phyloP scores from a whole-genome alignment of 1,139 yeast species.

The Candida tetrigidarum region DNA sequence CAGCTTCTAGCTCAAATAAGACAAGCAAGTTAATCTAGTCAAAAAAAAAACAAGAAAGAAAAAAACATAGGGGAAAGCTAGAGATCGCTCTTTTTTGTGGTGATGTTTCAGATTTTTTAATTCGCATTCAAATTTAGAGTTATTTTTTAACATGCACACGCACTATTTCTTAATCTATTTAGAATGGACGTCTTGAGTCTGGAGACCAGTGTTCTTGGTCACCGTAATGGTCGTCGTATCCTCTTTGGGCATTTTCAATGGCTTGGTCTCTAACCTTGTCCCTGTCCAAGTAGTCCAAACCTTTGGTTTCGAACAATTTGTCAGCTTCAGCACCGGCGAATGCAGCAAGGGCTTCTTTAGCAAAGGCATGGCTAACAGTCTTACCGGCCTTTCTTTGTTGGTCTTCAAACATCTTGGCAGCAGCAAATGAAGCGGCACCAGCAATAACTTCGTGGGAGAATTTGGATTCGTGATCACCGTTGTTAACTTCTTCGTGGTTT shows the following conservation, averaged over 20 bases:
- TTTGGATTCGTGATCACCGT: too few species aligned
- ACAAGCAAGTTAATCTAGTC: too few species aligned
- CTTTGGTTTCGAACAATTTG: conserved; percentile 38
- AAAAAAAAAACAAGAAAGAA: too few species aligned
- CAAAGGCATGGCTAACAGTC: conserved; percentile 35
- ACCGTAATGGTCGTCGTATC: conserved; percentile 37
- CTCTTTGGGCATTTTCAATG: conserved; percentile 22
- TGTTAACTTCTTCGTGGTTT: conserved; percentile 50
- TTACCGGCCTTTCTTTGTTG: conserved; percentile 37
- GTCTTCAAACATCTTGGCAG: conserved; percentile 36
- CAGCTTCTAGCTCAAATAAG: too few species aligned
- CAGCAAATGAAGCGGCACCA: conserved; percentile 40
- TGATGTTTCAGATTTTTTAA: too few species aligned
- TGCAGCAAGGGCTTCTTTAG: conserved; percentile 35
- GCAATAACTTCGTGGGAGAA: conserved; percentile 37
- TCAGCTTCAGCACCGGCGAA: conserved; percentile 39
- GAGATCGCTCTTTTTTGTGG: too few species aligned
- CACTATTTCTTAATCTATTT: conserved; percentile 16
- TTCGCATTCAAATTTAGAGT: too few species aligned
- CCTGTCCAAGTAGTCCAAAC: conserved; percentile 37
- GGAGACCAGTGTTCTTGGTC: conserved; percentile 32
- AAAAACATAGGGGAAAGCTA: too few species aligned
- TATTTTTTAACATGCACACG: too few species aligned
- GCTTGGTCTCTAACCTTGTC: conserved; percentile 30
- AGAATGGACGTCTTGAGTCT: conserved; percentile 28